phyloP scores from a whole-genome alignment of 1,284 basidiomycete genomes.

The Puccinia novopanici region DNA sequence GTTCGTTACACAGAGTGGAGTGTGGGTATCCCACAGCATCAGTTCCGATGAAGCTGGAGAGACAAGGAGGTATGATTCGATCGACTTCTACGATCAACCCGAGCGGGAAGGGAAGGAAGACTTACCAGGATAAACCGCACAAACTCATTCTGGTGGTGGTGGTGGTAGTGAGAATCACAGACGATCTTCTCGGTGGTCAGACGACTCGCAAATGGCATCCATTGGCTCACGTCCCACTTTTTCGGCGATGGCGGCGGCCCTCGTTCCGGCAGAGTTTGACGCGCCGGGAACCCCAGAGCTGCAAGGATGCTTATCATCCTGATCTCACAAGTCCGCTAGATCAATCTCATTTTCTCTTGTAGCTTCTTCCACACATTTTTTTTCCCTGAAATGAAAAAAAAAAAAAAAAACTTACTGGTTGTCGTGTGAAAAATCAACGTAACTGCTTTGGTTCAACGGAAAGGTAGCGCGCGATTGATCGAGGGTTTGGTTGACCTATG shows the following conservation, averaged over 20 bases:
- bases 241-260: constrained; percentile 17
- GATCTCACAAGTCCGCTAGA: background rate
- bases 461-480: constrained; percentile 30
- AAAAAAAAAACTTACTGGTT: constrained; percentile 31
- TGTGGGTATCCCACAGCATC: too few relatives aligned
- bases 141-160: background rate
- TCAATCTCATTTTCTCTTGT: background rate
- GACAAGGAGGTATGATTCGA: too few relatives aligned
- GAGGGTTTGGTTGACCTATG: constrained; percentile 41
- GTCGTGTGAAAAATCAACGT: constrained; percentile 45
- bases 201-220: constrained; percentile 37
- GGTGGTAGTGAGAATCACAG: constrained; percentile 21
- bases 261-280: background rate
- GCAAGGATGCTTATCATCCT: constrained; percentile 40
- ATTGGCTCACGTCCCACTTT: constrained; percentile 25
- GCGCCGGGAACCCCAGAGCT: constrained; percentile 14
- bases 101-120: too few relatives aligned
- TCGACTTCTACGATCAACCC: too few relatives aligned
- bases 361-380: background rate
- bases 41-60: too few relatives aligned
- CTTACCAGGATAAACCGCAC: constrained; percentile 9
- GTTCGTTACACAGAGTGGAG: too few relatives aligned
- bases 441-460: constrained; percentile 24
- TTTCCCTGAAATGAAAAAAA: background rate
- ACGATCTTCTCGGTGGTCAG: constrained; percentile 26